Conservation (phyloP, 768 basidiomycete genomes). For the Cantharellus cinnabarinus region DNA sequence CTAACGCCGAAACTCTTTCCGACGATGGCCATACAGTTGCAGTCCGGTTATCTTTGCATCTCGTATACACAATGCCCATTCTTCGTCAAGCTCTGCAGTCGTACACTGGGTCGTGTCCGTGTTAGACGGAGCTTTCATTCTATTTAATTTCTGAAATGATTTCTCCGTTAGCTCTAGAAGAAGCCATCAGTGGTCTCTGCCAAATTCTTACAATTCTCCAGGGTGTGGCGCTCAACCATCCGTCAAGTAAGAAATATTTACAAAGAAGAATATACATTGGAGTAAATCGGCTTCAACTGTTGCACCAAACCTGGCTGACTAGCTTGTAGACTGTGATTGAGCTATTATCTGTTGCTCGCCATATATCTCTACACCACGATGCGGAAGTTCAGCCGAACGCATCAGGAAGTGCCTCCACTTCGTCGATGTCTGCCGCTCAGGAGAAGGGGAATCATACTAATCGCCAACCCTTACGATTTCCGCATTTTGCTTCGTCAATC, state of each 20-base stretch:
- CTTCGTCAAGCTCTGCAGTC: not conserved
- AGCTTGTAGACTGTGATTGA: constrained; percentile 27
- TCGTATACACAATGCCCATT: not conserved
- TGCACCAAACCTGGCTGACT: not conserved
- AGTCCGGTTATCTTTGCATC: not conserved
- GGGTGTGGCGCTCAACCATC: constrained; percentile 52
- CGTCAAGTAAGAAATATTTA: constrained; percentile 43
- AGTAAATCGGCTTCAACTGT: constrained; percentile 21
- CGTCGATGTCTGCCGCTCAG: constrained; percentile 5
- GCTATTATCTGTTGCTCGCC: constrained; percentile 48
- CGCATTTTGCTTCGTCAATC: constrained; percentile 40
- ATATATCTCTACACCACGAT: constrained; percentile 22
- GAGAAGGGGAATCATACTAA: constrained; percentile 3
- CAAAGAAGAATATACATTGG: constrained; percentile 49
- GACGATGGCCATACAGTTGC: not conserved
- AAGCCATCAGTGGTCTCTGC: constrained; percentile 30
- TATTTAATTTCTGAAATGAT: not conserved
- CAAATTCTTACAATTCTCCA: constrained; percentile 52
- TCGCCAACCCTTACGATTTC: constrained; percentile 15
- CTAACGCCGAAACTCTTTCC: not conserved
- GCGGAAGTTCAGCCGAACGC: not conserved
- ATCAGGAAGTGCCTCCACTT: constrained; percentile 2
- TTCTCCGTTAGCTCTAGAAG: constrained; percentile 18
- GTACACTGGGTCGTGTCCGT: not conserved
- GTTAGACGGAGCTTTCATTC: not conserved